phyloP scores from a whole-genome alignment of 306 rosid species.

The Sindora glabra region DNA sequence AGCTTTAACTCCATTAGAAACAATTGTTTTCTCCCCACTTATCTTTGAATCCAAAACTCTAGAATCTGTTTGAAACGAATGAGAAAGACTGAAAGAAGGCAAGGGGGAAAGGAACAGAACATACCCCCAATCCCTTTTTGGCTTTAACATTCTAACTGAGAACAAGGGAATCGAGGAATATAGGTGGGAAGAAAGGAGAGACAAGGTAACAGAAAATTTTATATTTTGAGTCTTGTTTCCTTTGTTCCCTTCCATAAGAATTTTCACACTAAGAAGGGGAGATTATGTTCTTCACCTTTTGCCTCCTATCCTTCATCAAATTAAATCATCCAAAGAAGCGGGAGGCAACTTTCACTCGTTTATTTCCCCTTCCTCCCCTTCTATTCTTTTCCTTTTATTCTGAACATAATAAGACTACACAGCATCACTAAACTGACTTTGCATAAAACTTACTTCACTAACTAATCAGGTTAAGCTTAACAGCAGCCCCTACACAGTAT shows the following conservation, averaged over 20 bases:
- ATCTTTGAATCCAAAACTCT: neutral
- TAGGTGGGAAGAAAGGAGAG: neutral
- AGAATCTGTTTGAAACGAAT: neutral
- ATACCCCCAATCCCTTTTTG: neutral
- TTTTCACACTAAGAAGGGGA: neutral
- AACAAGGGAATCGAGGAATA: neutral
- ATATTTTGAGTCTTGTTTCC: neutral
- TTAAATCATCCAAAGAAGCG: no score
- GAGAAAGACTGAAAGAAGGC: neutral
- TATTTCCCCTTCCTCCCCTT: no score
- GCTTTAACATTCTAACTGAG: neutral
- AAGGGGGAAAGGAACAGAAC: neutral
- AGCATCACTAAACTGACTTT: no score
- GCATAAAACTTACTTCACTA: no score
- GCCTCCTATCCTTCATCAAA: neutral
- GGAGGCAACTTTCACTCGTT: no score
- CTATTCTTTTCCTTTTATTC: no score
- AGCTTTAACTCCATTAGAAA: neutral
- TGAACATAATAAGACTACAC: no score
- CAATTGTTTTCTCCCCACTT: neutral
- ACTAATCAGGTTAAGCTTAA: no score
- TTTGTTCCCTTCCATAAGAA: neutral
- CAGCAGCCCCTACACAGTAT: no score
- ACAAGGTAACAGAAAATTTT: no score
- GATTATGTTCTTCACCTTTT: neutral